Base-by-base conservation (phyloP, 148 eudicot genomes). In the Nyssa sinensis region DNA sequence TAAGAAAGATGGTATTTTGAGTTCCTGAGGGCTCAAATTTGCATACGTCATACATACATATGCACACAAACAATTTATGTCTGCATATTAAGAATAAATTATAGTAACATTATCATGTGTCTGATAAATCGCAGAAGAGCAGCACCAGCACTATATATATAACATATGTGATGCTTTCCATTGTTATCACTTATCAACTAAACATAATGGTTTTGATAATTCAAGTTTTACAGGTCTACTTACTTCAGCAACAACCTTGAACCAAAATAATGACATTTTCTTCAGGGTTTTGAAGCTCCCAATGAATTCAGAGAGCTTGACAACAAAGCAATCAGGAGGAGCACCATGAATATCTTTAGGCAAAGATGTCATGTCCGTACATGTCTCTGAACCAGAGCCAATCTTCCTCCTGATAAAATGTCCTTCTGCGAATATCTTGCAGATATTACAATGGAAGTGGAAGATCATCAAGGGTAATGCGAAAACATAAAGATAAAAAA, bases 381-480 rank as follows among this genome's bases (percentile, higher is more conserved):
- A 81, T 58, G 70, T 86, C 64, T 86, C 97, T 35, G 68, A 67
- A 44, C 65, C 75, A 77, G 85, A 82, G 74, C 81, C 78, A 19
- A 85, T 82, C 85, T 88, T 87, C 75, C 87, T 83, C 62, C 83
- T 79, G n/a, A 86, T 77, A 84, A 81, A 63, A 79, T 90, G 93
- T 81, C 96, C 92, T 81, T 88, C 98, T 94, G 96, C 84, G 83
- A 90, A 83, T 87, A 83, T 88, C 92, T 92, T 92, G 86, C 84
- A 86, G 79, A 87, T 80, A 86, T 92, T 87, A 87, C 88, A 84
- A 80, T 68, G 83, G 77, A 86, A 86, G 88, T 83, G 73, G 85
- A 88, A 86, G 85, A 91, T 80, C 84, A 84, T 81, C 77, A 82
- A 68, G 76, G 70, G 66, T 37, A 69, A 72, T 77, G 64, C 62